Conservation (phyloP, 1,139 yeast species). For the Petasospora fabianii region DNA sequence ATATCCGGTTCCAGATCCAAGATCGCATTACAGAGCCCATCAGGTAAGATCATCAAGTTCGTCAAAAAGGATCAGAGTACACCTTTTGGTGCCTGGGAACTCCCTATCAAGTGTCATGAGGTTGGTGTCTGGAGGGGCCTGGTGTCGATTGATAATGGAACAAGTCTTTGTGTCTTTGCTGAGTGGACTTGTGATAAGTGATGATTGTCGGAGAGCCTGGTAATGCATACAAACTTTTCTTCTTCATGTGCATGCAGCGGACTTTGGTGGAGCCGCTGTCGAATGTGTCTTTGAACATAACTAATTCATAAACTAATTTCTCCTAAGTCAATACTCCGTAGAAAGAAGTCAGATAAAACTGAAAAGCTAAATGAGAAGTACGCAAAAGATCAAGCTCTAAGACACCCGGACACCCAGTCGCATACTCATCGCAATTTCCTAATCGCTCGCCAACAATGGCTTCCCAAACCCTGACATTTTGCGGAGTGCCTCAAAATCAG, state of each 20-base stretch:
- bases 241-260: no score
- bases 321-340: no score
- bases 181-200: slow-evolving; percentile 67
- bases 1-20: slow-evolving; percentile 36
- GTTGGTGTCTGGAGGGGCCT: slow-evolving; percentile 80
- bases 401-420: slow-evolving; percentile 5
- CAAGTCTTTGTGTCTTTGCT: slow-evolving; percentile 86
- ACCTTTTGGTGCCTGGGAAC: slow-evolving; percentile 55
- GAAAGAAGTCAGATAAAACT: no score
- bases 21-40: slow-evolving; percentile 76
- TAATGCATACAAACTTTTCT: no score
- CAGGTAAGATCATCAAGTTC: slow-evolving; percentile 71
- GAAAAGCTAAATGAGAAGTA: not conserved
- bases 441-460: slow-evolving; percentile 10
- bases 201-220: no score
- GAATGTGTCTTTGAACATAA: no score
- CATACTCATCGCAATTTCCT: slow-evolving; percentile 4
- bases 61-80: slow-evolving; percentile 41
- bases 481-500: not conserved
- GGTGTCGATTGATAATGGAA: slow-evolving; percentile 73
- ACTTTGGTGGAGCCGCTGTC: no score
- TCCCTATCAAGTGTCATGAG: slow-evolving; percentile 60
- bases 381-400: not conserved
- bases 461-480: not conserved
- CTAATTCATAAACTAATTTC: no score